Percentiles rank a stretch among this genome's conserved stretches.
phyloP scores from a whole-genome alignment of 805 yeast species.

The Suhomyces kilbournensis region DNA sequence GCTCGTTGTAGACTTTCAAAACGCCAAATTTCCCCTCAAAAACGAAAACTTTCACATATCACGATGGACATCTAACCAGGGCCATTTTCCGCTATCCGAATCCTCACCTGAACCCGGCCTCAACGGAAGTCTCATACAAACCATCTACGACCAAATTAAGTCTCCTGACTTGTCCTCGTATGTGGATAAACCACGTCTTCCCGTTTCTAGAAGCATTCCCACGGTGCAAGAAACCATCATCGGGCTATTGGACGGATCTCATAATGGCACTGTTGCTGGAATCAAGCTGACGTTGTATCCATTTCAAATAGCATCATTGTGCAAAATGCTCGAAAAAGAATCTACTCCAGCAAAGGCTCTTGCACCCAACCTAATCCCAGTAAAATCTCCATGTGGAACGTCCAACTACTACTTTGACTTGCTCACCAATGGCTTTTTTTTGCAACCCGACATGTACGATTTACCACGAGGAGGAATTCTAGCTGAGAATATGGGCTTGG shows the following conservation, averaged over 20 bases:
- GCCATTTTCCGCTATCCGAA: constrained; percentile 1
- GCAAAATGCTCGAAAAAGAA: constrained; percentile 59
- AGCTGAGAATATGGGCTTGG: constrained; percentile 69
- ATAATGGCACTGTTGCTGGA: constrained; percentile 28
- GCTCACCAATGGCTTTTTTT: constrained; percentile 22
- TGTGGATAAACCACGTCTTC: constrained; percentile 5
- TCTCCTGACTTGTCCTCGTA: constrained; percentile 25
- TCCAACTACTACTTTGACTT: constrained; percentile 37
- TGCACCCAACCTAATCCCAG: constrained; percentile 33
- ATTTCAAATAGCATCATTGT: constrained; percentile 60
- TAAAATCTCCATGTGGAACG: constrained; percentile 15
- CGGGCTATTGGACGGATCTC: constrained; percentile 8
- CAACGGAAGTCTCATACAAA: constrained; percentile 18
- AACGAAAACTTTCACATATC: constrained; percentile 22
- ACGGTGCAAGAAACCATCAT: constrained; percentile 18
- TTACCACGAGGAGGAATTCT: constrained; percentile 61
- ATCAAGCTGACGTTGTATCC: constrained; percentile 50
- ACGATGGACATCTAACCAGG: constrained; percentile 28
- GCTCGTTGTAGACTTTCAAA: neutral
- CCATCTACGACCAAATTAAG: constrained; percentile 33
- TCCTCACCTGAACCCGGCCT: neutral
- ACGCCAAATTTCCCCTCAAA: neutral
- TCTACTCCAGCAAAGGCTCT: constrained; percentile 24
- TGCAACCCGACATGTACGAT: constrained; percentile 39
- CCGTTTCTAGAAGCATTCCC: constrained; percentile 4